phyloP scores from a whole-genome alignment of 352 stramenopile species.

The Blastocystis sp. region DNA sequence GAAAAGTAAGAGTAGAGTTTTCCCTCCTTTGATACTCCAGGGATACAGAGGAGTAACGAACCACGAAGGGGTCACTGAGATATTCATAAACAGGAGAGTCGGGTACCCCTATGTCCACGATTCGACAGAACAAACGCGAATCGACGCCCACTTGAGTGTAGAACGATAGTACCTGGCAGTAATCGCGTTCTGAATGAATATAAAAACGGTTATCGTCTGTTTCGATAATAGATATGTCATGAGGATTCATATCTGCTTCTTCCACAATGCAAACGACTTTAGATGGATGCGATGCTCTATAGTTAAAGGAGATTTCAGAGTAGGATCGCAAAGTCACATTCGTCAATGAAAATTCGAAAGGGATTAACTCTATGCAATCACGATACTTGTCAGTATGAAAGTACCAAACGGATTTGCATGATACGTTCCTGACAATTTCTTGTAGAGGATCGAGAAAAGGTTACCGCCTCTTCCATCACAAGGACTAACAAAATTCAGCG shows the following conservation, averaged over 20 bases:
- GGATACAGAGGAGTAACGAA: background rate
- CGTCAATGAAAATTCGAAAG: conserved; percentile 33
- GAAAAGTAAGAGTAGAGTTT: background rate
- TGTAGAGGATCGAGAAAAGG: conserved; percentile 2
- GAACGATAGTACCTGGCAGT: background rate
- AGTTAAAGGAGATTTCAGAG: background rate
- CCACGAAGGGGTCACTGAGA: background rate
- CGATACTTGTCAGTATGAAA: background rate
- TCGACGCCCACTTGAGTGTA: background rate
- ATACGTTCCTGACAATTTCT: background rate
- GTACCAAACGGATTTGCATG: conserved; percentile 23
- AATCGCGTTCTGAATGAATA: background rate
- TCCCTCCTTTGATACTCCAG: background rate
- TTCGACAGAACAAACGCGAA: background rate
- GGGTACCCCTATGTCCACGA: background rate
- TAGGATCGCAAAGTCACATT: background rate
- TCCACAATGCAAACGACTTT: conserved; percentile 46
- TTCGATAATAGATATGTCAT: background rate
- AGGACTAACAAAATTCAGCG: conserved; percentile 53
- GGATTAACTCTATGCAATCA: background rate
- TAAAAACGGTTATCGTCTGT: conserved; percentile 5
- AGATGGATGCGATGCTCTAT: background rate
- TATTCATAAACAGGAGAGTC: background rate
- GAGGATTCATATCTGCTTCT: background rate
- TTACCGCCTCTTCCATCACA: conserved; percentile 41